phyloP scores from a whole-genome alignment of 345 rosid genomes.

The Gossypium raimondii region DNA sequence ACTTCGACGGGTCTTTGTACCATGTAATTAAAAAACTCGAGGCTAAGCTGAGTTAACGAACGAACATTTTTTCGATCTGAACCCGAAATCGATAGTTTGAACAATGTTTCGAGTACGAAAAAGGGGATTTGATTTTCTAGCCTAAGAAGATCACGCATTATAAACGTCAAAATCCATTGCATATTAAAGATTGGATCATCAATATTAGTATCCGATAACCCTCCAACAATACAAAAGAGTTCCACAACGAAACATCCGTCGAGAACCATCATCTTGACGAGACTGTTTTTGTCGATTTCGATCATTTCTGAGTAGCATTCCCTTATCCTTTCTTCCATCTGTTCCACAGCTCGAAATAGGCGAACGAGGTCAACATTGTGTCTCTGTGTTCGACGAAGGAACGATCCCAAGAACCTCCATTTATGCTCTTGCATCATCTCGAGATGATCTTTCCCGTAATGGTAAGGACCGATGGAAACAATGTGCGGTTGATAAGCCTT shows the following conservation, averaged over 20 bases:
- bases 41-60: neutral
- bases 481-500: conserved; percentile 26
- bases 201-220: neutral
- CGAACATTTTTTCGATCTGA: neutral
- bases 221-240: neutral
- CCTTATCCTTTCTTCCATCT: neutral
- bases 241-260: neutral
- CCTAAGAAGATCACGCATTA: neutral
- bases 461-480: conserved; percentile 47
- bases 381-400: neutral
- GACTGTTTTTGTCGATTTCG: neutral
- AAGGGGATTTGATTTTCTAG: neutral
- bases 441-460: conserved; percentile 32
- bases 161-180: neutral
- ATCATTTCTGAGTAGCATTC: neutral
- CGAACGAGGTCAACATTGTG: neutral
- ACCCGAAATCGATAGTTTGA: neutral
- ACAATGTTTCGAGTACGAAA: neutral
- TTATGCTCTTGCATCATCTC: conserved; percentile 52
- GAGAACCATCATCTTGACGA: neutral
- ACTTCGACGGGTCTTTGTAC: neutral
- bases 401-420: conserved; percentile 21
- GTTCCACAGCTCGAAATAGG: neutral
- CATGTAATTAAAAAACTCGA: neutral
- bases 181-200: neutral